Evolutionary conservation across 148 eudicot genomes (phyloP).

Genomic region (Heliosperma pusillum): DNA sequence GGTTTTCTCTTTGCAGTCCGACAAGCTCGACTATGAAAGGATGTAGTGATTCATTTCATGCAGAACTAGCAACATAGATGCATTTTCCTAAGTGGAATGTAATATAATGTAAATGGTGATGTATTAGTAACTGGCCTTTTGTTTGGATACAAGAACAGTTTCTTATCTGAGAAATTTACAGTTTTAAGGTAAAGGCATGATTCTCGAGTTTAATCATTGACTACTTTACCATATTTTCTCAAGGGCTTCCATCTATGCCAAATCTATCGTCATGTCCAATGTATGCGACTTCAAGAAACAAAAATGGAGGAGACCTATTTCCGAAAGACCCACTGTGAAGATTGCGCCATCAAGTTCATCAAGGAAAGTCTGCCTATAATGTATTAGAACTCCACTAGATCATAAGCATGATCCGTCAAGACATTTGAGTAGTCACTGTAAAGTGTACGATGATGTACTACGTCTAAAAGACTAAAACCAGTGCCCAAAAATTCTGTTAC

Average conservation of each 20-base stretch:
- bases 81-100: not conserved
- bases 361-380: no score
- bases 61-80: not conserved
- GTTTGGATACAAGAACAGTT: not conserved
- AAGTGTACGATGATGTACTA: no score
- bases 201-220: not conserved
- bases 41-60: constrained; percentile 29
- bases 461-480: no score
- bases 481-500: no score
- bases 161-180: not conserved
- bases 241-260: not conserved
- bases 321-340: not conserved
- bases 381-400: no score
- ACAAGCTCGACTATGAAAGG: constrained; percentile 56
- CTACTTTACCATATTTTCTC: no score
- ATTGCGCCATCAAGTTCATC: not conserved
- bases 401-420: no score
- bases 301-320: not conserved
- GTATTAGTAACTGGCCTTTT: not conserved
- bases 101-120: constrained; percentile 4
- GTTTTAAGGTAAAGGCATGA: not conserved
- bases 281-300: not conserved
- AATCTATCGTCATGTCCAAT: not conserved
- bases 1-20: constrained; percentile 48
- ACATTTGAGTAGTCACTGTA: no score